These are phyloP conservation scores for Puccinellia tenuiflora DNA, from an alignment of 176 grass and related monocot genomes.

Conservation along the genomic window DNA sequence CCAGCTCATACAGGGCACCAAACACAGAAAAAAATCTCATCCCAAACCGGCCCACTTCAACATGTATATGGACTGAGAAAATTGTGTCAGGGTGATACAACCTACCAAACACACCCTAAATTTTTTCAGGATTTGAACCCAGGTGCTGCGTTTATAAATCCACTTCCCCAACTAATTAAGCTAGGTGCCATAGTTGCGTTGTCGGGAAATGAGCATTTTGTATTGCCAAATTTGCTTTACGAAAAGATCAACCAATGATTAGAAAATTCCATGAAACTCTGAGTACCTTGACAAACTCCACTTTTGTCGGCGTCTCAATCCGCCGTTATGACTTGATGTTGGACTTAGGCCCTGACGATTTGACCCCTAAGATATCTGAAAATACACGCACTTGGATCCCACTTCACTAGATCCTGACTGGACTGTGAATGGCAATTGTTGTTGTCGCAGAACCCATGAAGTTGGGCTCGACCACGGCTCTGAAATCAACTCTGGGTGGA, in stretches of 20 bases:
- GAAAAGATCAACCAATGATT: too few relatives aligned
- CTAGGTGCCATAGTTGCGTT: background rate
- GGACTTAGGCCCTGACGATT: background rate
- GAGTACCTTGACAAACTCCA: constrained; percentile 17
- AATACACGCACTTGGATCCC: background rate
- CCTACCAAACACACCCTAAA: too few relatives aligned
- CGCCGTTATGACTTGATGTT: background rate
- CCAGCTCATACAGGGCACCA: too few relatives aligned
- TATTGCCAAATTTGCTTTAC: background rate
- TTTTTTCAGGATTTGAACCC: too few relatives aligned
- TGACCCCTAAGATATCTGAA: background rate
- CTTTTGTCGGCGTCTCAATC: background rate
- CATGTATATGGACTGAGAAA: too few relatives aligned
- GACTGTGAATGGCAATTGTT: background rate
- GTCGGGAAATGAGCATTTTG: background rate
- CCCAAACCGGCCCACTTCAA: too few relatives aligned
- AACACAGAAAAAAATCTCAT: too few relatives aligned
- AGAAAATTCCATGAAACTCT: background rate
- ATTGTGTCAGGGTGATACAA: too few relatives aligned
- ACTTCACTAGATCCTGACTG: background rate
- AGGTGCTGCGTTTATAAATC: too few relatives aligned
- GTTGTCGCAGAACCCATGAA: background rate
- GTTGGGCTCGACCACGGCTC: constrained; percentile 29
- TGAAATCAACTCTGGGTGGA: constrained; percentile 49
- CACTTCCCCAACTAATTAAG: too few relatives aligned